Evolutionary conservation across 2,329 filamentous ascomycete species (phyloP).

Genomic region (Epichloe aotearoae): DNA sequence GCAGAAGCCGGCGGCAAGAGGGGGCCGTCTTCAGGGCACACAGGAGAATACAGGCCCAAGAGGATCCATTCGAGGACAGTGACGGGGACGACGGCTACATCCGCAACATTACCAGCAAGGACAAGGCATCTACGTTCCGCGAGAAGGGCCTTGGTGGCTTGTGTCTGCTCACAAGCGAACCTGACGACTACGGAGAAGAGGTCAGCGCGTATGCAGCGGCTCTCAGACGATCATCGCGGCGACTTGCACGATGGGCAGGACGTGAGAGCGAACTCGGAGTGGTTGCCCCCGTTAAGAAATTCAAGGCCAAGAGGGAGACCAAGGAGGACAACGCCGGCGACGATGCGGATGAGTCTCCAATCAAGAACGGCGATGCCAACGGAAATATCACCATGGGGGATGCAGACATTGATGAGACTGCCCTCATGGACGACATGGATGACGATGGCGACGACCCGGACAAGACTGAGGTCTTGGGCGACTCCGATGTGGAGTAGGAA

Average conservation of each 20-base stretch:
- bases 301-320: constrained; percentile 14
- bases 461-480: constrained; percentile 24
- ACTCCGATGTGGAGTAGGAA: constrained; percentile 21
- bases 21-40: constrained; percentile 55
- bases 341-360: background rate
- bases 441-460: constrained; percentile 33
- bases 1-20: constrained; percentile 48
- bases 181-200: constrained; percentile 68
- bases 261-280: constrained; percentile 32
- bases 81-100: constrained; percentile 40
- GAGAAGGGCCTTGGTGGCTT: constrained; percentile 51
- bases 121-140: constrained; percentile 28
- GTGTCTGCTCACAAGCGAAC: constrained; percentile 45
- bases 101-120: constrained; percentile 17
- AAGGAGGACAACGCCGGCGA: constrained; percentile 2
- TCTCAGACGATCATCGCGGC: constrained; percentile 47
- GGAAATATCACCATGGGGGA: constrained; percentile 39
- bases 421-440: constrained; percentile 27
- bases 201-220: constrained; percentile 52
- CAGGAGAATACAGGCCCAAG: constrained; percentile 44
- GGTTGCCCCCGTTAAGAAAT: constrained; percentile 32
- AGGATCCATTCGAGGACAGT: constrained; percentile 47
- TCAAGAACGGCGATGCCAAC: constrained; percentile 22
- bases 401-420: constrained; percentile 35
- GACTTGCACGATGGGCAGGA: constrained; percentile 56